Evolutionary conservation across 306 rosid genomes (phyloP).

Genomic region (Acacia melanoxylon): DNA sequence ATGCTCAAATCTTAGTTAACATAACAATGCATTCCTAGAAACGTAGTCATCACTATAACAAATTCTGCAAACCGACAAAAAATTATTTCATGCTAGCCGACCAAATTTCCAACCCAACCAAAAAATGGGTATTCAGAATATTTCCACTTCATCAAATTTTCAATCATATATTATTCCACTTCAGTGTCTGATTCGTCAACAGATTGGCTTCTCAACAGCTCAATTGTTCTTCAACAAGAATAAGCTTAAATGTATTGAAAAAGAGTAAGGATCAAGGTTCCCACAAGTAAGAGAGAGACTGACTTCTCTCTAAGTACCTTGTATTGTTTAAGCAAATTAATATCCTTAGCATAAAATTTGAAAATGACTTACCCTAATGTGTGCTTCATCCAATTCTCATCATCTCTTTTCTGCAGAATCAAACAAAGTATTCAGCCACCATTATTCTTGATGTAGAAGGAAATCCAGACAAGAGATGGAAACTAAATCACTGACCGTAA

Average conservation of each 20-base stretch:
- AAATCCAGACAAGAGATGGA: not conserved
- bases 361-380: slow-evolving; percentile 75
- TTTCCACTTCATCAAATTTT: not conserved
- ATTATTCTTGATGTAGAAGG: not conserved
- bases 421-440: slow-evolving; percentile 26
- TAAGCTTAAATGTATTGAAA: not conserved
- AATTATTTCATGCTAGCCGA: not conserved
- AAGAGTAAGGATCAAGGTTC: not conserved
- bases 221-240: slow-evolving; percentile 8
- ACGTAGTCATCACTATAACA: not conserved
- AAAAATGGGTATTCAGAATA: not conserved
- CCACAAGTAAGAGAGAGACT: not conserved
- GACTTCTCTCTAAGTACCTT: not conserved
- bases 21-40: too few species aligned
- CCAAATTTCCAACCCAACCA: not conserved
- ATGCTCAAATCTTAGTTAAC: slow-evolving; percentile 20
- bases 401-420: slow-evolving; percentile 87
- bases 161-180: not conserved
- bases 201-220: not conserved
- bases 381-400: slow-evolving; percentile 92
- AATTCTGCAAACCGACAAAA: not conserved
- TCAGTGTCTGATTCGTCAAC: not conserved
- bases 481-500: slow-evolving; percentile 45
- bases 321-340: not conserved
- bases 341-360: not conserved